Percentiles rank a stretch among this genome's conserved stretches.
phyloP scores from a whole-genome alignment of 352 stramenopile genomes.

The Phytophthora crassamura region DNA sequence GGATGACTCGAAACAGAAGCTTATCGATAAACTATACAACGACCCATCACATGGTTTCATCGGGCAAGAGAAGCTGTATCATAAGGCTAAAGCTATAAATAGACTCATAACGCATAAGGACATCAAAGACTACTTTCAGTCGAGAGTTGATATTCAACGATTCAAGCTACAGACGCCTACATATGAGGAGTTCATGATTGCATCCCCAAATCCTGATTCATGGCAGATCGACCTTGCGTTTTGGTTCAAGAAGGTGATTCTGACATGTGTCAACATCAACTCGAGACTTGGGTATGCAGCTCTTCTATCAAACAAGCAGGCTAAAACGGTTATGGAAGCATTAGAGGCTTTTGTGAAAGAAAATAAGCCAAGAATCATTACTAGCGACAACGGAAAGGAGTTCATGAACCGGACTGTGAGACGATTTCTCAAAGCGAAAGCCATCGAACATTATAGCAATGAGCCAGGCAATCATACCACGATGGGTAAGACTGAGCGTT shows the following conservation, averaged over 20 bases:
- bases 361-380: too few relatives aligned
- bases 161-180: constrained; percentile 15
- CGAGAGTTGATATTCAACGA: constrained; percentile 20
- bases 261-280: constrained; percentile 34
- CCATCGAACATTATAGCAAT: too few relatives aligned
- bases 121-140: constrained; percentile 19
- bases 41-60: constrained; percentile 16
- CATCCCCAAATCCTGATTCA: constrained; percentile 18
- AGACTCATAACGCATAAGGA: too few relatives aligned
- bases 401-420: too few relatives aligned
- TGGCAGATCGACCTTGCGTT: constrained; percentile 35
- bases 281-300: constrained; percentile 28
- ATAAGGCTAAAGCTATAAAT: too few relatives aligned
- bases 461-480: constrained; percentile 28
- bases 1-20: too few relatives aligned
- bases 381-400: too few relatives aligned
- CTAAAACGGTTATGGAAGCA: constrained; percentile 12
- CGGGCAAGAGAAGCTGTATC: constrained; percentile 25
- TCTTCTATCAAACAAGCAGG: constrained; percentile 13
- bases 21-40: constrained; percentile 9
- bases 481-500: constrained; percentile 37
- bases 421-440: too few relatives aligned
- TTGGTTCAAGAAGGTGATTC: constrained; percentile 8
- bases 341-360: too few relatives aligned
- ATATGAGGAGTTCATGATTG: constrained; percentile 20